A percentile compares a stretch with the other conserved stretches of the same genome.
Evolutionary conservation across 257 asterid genomes (phyloP).

Genomic region (Primulina tabacum): DNA sequence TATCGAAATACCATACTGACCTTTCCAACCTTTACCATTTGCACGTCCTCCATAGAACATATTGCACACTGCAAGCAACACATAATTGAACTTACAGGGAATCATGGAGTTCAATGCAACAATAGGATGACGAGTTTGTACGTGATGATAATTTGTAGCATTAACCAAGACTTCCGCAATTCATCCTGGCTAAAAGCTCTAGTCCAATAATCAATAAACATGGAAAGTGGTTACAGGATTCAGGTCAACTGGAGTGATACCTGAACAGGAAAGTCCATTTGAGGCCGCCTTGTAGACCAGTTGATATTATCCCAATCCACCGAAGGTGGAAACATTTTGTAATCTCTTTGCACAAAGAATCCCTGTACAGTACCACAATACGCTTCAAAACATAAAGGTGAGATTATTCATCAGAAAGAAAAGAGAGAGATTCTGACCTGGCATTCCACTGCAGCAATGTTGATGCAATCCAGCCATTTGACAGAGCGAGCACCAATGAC

Average conservation of each 20-base stretch:
- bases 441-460: slow-evolving; percentile 75
- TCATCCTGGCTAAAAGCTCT: not conserved
- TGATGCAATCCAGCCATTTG: slow-evolving; percentile 93
- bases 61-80: slow-evolving; percentile 80
- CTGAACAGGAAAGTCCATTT: slow-evolving; percentile 95
- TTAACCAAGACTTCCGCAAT: not conserved
- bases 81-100: slow-evolving; percentile 15
- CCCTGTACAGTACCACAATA: slow-evolving; percentile 54
- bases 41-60: slow-evolving; percentile 78
- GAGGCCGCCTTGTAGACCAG: slow-evolving; percentile 92
- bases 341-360: slow-evolving; percentile 93
- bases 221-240: slow-evolving; percentile 6
- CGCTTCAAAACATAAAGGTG: slow-evolving; percentile 22
- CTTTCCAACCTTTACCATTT: slow-evolving; percentile 68
- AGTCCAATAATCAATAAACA: slow-evolving; percentile 10
- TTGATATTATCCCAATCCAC: slow-evolving; percentile 91
- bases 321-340: slow-evolving; percentile 97
- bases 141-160: not conserved
- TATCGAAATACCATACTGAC: slow-evolving; percentile 37
- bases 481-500: slow-evolving; percentile 99
- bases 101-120: slow-evolving; percentile 19
- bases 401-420: slow-evolving; percentile 13
- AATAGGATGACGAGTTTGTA: not conserved
- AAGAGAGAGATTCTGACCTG: slow-evolving; percentile 47
- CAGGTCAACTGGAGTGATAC: slow-evolving; percentile 31